Evolutionary conservation across 768 basidiomycete species (phyloP).

Genomic region (Auricularia cornea): DNA sequence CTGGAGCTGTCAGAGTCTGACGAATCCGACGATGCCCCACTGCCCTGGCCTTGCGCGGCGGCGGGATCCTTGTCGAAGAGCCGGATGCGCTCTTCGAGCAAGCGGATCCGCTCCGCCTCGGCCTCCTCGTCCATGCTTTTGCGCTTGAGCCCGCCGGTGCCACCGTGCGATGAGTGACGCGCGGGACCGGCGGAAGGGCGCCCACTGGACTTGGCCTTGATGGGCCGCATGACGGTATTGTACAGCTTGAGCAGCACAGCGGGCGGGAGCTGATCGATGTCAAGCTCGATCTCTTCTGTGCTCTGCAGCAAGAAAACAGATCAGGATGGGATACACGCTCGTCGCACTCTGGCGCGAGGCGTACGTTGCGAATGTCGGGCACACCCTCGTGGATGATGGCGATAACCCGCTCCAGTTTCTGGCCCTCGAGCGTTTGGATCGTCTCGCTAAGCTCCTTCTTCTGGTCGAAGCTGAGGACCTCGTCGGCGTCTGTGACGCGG

Average conservation of each 20-base stretch:
- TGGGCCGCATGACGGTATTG: conserved; percentile 84
- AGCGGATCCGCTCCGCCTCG: conserved; percentile 90
- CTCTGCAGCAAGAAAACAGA: conserved; percentile 43
- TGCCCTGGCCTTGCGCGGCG: conserved; percentile 42
- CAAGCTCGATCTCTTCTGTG: conserved; percentile 96
- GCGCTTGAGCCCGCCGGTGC: conserved; percentile 83
- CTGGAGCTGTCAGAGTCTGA: conserved; percentile 9
- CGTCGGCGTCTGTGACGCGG: conserved; percentile 52
- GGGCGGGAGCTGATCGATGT: conserved; percentile 87
- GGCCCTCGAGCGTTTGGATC: conserved; percentile 76
- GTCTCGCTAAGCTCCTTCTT: conserved; percentile 98
- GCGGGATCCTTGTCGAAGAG: conserved; percentile 57
- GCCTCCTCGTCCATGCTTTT: conserved; percentile 97
- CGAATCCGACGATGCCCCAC: conserved; percentile 64
- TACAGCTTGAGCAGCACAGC: conserved; percentile 87
- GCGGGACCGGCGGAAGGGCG: conserved; percentile 44
- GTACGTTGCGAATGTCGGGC: conserved; percentile 86
- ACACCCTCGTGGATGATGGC: conserved; percentile 92
- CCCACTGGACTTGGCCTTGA: conserved; percentile 17
- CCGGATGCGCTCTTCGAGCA: conserved; percentile 80
- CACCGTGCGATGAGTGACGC: conserved; percentile 66
- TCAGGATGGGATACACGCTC: conserved; percentile 6
- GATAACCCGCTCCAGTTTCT: conserved; percentile 82
- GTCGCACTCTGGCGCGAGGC: conserved; percentile 25
- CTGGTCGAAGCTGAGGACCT: conserved; percentile 86